These are phyloP conservation scores for Mycena citricolor DNA, from an alignment of 1,284 basidiomycete species.

Conservation along the genomic window DNA sequence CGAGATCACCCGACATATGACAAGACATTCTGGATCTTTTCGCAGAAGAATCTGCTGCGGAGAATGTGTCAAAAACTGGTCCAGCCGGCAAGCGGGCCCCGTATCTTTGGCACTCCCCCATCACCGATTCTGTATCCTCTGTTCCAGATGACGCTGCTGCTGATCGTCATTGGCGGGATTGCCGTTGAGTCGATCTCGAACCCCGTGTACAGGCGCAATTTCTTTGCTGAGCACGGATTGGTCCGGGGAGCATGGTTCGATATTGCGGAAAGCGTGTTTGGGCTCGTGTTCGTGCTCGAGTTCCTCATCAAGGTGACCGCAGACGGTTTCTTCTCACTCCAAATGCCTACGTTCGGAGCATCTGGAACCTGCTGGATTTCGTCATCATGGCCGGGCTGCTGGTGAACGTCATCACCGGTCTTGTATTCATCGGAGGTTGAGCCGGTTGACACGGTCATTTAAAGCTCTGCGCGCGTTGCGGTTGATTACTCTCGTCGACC, in stretches of 20 bases:
- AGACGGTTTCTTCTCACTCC: slow-evolving; percentile 93
- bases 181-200: slow-evolving; percentile 86
- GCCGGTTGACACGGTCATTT: slow-evolving; percentile 80
- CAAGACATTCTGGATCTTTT: slow-evolving; percentile 87
- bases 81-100: slow-evolving; percentile 79
- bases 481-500: slow-evolving; percentile 85
- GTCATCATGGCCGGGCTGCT: slow-evolving; percentile 82
- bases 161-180: slow-evolving; percentile 83
- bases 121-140: slow-evolving; percentile 67
- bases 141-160: slow-evolving; percentile 76
- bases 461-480: slow-evolving; percentile 90
- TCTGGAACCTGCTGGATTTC: slow-evolving; percentile 94
- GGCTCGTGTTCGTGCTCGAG: slow-evolving; percentile 78
- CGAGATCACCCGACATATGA: slow-evolving; percentile 89
- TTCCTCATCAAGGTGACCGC: slow-evolving; percentile 91
- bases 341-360: slow-evolving; percentile 88
- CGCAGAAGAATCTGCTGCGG: slow-evolving; percentile 78
- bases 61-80: slow-evolving; percentile 84
- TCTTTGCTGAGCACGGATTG: slow-evolving; percentile 62
- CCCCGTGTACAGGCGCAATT: slow-evolving; percentile 81
- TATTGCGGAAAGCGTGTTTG: slow-evolving; percentile 77
- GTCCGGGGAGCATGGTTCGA: slow-evolving; percentile 85
- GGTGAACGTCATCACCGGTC: slow-evolving; percentile 77
- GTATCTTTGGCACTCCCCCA: slow-evolving; percentile 77
- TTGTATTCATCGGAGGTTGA: slow-evolving; percentile 80